Percentiles rank a stretch among this genome's conserved stretches.
Conservation (phyloP, 73 alveolate species). For the Blepharisma stoltei region DNA sequence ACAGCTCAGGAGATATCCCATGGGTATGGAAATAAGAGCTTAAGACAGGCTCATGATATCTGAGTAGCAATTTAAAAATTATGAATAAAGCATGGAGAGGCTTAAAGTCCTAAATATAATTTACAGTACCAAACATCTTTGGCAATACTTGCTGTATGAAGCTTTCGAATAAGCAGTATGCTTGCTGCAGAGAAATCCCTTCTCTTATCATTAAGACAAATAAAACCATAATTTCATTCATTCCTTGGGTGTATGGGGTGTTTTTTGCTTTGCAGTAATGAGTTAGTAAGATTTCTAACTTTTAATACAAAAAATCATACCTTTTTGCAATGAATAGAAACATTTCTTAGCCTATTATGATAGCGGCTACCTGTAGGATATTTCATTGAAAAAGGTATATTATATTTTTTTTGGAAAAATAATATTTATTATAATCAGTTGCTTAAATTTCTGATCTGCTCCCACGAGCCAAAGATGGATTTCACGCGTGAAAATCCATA, state of each 20-base stretch:
- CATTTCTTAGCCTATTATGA: no score
- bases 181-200: neutral
- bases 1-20: neutral
- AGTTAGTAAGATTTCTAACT: constrained; percentile 1
- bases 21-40: neutral
- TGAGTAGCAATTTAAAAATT: neutral
- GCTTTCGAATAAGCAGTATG: neutral
- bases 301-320: no score
- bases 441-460: no score
- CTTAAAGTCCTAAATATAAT: constrained; percentile 10
- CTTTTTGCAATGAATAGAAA: no score
- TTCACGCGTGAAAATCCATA: no score
- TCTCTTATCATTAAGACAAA: neutral
- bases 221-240: constrained; percentile 9
- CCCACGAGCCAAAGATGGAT: no score
- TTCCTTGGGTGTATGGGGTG: constrained; percentile 5
- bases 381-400: no score
- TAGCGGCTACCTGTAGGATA: no score
- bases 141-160: constrained; percentile 7
- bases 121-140: constrained; percentile 18
- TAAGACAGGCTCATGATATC: constrained; percentile 3
- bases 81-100: neutral
- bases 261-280: constrained; percentile 23
- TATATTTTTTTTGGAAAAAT: no score
- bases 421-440: no score